Evolutionary conservation across 169 alveolate genomes (phyloP).

Genomic region (Cryptosporidium ubiquitum): DNA sequence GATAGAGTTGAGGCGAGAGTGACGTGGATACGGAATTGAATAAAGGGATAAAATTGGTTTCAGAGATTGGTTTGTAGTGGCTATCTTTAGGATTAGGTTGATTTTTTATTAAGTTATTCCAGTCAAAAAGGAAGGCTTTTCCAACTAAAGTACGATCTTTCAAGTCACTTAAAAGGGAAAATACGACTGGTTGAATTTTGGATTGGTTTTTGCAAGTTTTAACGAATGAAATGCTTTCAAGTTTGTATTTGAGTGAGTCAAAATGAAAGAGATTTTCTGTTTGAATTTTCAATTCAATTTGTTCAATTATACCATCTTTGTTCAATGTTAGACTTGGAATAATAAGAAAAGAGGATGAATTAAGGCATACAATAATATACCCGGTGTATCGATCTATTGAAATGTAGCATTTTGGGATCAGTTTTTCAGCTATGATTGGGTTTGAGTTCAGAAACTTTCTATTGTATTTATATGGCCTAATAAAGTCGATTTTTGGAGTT

Average conservation of each 20-base stretch:
- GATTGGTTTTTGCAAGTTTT: not conserved
- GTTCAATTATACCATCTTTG: slow-evolving; percentile 13
- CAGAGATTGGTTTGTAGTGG: slow-evolving; percentile 5
- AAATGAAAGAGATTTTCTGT: slow-evolving; percentile 9
- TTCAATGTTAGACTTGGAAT: not conserved
- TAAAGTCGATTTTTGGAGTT: not conserved
- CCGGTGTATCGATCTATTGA: slow-evolving; percentile 28
- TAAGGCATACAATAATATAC: not conserved
- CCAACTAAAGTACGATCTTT: not conserved
- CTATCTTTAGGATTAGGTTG: slow-evolving; percentile 6
- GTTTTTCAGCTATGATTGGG: not conserved
- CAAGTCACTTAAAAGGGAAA: slow-evolving; percentile 1
- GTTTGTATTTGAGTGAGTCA: slow-evolving; percentile 15
- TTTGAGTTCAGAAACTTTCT: not conserved
- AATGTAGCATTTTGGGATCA: not conserved
- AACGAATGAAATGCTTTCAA: not conserved
- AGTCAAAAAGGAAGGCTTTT: slow-evolving; percentile 2
- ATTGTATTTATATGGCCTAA: not conserved
- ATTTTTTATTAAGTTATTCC: not conserved
- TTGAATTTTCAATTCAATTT: not conserved
- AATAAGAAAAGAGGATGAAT: not conserved
- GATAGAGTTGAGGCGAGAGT: not conserved
- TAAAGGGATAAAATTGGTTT: not conserved
- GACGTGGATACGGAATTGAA: not conserved
- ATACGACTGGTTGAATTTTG: not conserved